Percentiles rank a stretch among this genome's conserved stretches.
Conservation (phyloP, 169 alveolate genomes). For the Blepharisma undulans region DNA sequence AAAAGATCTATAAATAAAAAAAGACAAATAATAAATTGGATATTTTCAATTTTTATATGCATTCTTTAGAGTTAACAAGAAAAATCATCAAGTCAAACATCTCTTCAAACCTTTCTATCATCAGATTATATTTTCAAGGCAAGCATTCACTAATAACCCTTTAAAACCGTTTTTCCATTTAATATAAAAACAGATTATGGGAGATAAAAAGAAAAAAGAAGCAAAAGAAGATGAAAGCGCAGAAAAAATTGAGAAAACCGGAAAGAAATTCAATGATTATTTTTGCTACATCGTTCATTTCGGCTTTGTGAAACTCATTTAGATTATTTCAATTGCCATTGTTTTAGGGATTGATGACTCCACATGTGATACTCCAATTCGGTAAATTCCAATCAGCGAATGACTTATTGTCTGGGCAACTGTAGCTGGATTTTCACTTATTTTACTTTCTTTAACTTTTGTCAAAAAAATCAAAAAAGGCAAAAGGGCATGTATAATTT, state of each 20-base stretch:
- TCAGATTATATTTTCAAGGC: too few species aligned
- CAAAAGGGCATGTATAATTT: neutral
- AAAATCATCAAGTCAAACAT: too few species aligned
- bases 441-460: neutral
- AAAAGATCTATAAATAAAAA: too few species aligned
- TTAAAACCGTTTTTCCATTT: too few species aligned
- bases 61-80: too few species aligned
- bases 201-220: neutral
- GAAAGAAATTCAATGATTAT: neutral
- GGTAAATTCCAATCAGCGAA: neutral
- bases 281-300: neutral
- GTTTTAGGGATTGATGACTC: neutral
- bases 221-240: neutral
- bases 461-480: neutral
- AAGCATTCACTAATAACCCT: too few species aligned
- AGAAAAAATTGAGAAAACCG: neutral
- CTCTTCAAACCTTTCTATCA: too few species aligned
- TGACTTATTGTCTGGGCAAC: neutral
- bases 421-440: neutral
- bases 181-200: neutral
- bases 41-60: too few species aligned
- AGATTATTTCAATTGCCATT: neutral
- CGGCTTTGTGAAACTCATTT: neutral
- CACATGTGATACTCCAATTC: neutral
- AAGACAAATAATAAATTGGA: too few species aligned